Evolutionary conservation across 1,139 yeast genomes (phyloP).

Genomic region (Sugiyamaella xylanicola): DNA sequence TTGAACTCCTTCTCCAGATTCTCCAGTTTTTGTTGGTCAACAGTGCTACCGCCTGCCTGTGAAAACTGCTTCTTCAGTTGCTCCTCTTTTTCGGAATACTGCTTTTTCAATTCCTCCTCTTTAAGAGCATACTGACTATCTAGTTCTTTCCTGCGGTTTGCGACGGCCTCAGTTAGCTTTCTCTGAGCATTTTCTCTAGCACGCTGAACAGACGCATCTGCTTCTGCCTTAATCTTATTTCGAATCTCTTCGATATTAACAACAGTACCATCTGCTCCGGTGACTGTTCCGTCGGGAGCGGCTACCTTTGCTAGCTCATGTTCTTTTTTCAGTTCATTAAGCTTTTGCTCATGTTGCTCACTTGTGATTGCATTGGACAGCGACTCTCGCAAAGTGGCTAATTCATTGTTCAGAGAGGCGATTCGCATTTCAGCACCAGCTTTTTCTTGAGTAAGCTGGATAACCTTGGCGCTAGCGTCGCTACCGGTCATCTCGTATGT

Average conservation of each 20-base stretch:
- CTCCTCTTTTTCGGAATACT: conserved; percentile 17
- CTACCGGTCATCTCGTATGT: conserved; percentile 17
- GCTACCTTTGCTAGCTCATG: conserved; percentile 6
- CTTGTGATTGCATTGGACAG: not conserved
- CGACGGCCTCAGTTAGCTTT: conserved; percentile 3
- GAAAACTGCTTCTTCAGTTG: conserved; percentile 21
- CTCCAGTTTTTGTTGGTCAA: not conserved
- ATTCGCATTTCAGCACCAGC: conserved; percentile 13
- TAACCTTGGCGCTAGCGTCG: conserved; percentile 16
- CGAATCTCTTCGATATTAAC: conserved; percentile 9
- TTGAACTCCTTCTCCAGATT: conserved; percentile 11
- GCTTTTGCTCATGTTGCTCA: conserved; percentile 13
- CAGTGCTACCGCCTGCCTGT: conserved; percentile 9
- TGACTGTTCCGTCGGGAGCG: not conserved
- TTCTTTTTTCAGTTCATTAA: conserved; percentile 15
- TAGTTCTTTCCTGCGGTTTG: conserved; percentile 8
- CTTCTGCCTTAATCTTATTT: conserved; percentile 12
- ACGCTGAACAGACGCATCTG: conserved; percentile 3
- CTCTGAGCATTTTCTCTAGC: conserved; percentile 18
- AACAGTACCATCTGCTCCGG: conserved; percentile 1
- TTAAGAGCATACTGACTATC: conserved; percentile 20
- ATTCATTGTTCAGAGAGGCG: conserved; percentile 7
- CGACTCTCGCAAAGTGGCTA: conserved; percentile 12
- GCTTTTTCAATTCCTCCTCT: conserved; percentile 14
- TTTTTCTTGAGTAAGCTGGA: conserved; percentile 19